These are phyloP conservation scores for Neurospora sp. DNA, from an alignment of 2,329 filamentous ascomycete genomes.

Conservation along the genomic window DNA sequence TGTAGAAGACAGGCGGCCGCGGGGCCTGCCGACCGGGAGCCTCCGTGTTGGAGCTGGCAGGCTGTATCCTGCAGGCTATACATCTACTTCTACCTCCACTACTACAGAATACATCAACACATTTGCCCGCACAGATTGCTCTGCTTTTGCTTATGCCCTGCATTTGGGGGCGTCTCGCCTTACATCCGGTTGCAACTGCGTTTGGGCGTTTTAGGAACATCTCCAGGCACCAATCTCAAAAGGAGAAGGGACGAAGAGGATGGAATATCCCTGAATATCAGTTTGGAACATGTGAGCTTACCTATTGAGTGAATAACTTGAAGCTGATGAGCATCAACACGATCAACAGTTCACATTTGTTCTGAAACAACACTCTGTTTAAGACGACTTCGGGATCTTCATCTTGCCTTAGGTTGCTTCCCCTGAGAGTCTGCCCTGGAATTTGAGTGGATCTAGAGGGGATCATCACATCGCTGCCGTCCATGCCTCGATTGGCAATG, in stretches of 20 bases:
- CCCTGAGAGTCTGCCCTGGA: not conserved
- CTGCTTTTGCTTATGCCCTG: no score
- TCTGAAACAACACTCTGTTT: not conserved
- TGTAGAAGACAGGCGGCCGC: not conserved
- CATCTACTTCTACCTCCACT: no score
- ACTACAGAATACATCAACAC: no score
- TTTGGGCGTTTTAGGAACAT: not conserved
- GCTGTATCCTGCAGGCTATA: no score
- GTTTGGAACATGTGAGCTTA: not conserved
- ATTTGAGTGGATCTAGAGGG: not conserved
- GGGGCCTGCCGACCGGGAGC: not conserved
- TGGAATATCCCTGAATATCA: not conserved
- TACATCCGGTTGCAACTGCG: not conserved
- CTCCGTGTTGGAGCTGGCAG: no score
- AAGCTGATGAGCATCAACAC: not conserved
- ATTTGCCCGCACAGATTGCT: no score
- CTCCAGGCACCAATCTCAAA: not conserved
- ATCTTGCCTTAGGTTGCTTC: not conserved
- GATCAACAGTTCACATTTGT: not conserved
- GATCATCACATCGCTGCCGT: not conserved
- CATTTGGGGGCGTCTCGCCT: no score
- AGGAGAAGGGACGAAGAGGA: not conserved
- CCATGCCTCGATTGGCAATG: not conserved
- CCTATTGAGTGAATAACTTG: not conserved
- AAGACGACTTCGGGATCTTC: not conserved